Evolutionary conservation across 306 rosid genomes (phyloP).

Genomic region (Castanea mollissima): DNA sequence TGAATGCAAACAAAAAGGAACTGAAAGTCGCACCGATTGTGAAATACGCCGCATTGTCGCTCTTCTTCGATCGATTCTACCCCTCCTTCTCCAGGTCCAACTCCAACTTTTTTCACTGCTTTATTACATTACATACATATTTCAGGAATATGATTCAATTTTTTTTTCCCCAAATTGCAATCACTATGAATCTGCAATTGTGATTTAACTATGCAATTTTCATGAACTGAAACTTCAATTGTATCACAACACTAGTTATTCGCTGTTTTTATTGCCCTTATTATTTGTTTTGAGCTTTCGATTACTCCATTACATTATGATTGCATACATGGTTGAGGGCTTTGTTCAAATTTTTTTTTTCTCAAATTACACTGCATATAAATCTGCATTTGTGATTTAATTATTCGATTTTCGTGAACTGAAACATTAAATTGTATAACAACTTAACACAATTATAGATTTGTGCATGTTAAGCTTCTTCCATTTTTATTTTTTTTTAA

Average conservation of each 20-base stretch:
- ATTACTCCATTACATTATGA: neutral
- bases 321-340: neutral
- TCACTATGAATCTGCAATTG: neutral
- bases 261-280: neutral
- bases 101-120: no score
- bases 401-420: neutral
- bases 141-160: neutral
- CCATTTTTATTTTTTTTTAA: neutral
- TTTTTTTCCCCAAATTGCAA: neutral
- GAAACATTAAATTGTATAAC: neutral
- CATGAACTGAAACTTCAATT: neutral
- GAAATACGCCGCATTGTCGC: conserved; percentile 71
- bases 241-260: neutral
- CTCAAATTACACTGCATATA: neutral
- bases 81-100: conserved; percentile 42
- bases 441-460: neutral
- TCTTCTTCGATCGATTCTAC: conserved; percentile 67
- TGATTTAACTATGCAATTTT: neutral
- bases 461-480: neutral
- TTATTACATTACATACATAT: neutral
- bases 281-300: neutral
- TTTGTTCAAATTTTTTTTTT: neutral
- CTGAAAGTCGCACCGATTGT: conserved; percentile 53
- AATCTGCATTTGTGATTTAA: neutral
- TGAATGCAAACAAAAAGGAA: conserved; percentile 24